Percentiles rank a stretch among this genome's conserved stretches.
These are phyloP conservation scores for Phytophthora hibernalis DNA, from an alignment of 352 stramenopile genomes.

Conservation along the genomic window DNA sequence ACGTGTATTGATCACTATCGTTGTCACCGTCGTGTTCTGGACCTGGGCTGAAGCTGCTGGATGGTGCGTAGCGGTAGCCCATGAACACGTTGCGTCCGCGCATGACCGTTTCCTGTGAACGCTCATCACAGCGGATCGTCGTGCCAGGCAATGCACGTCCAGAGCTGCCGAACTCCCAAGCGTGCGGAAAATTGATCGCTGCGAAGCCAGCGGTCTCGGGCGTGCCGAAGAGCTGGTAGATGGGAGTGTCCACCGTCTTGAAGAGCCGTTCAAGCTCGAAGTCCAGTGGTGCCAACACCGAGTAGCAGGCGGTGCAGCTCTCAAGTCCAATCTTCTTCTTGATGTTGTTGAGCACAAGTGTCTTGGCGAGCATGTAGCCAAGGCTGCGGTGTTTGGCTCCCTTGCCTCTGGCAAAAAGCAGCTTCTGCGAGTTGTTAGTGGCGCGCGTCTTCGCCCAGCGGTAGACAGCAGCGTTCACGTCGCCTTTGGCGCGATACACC, in stretches of 20 bases:
- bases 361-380: conserved; percentile 82
- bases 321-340: conserved; percentile 84
- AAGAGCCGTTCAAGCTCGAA: conserved; percentile 86
- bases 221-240: conserved; percentile 81
- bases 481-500: conserved; percentile 77
- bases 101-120: conserved; percentile 67
- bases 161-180: conserved; percentile 77
- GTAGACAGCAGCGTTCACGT: conserved; percentile 75
- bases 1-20: conserved; percentile 24
- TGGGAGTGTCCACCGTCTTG: conserved; percentile 83
- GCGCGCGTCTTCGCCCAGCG: conserved; percentile 82
- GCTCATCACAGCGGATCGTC: conserved; percentile 67
- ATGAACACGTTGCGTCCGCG: conserved; percentile 78
- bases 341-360: conserved; percentile 79
- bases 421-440: conserved; percentile 82
- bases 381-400: conserved; percentile 59
- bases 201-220: conserved; percentile 75
- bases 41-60: conserved; percentile 4
- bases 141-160: conserved; percentile 67
- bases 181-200: conserved; percentile 74
- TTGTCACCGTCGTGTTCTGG: conserved; percentile 16
- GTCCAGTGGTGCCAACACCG: conserved; percentile 75
- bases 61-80: conserved; percentile 53
- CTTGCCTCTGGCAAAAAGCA: conserved; percentile 54
- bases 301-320: conserved; percentile 79